Conservation (phyloP, 306 rosid species). For the Aeschynomene evenia region DNA sequence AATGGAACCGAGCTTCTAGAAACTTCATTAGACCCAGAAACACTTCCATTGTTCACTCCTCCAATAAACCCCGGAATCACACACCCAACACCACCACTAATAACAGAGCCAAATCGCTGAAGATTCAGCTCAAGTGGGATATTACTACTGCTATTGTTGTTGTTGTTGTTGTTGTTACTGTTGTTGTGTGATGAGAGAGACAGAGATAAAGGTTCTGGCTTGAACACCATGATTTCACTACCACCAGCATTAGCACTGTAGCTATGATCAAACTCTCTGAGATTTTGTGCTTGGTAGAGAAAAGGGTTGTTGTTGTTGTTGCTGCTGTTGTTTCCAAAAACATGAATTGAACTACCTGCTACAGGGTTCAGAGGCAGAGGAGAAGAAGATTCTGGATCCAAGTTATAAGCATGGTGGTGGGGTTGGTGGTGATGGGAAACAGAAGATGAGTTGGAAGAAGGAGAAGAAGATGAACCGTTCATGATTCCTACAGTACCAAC, state of each 20-base stretch:
- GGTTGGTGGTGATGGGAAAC: conserved; percentile 32
- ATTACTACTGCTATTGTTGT: background rate
- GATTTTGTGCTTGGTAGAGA: conserved; percentile 34
- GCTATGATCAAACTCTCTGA: conserved; percentile 41
- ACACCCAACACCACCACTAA: conserved; percentile 30
- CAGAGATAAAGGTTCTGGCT: conserved; percentile 73
- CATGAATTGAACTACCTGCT: conserved; percentile 41
- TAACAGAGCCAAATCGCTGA: conserved; percentile 47
- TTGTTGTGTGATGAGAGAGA: conserved; percentile 62
- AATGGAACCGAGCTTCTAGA: conserved; percentile 44
- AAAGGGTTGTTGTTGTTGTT: conserved; percentile 37
- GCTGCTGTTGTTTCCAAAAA: conserved; percentile 13
- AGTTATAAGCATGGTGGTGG: conserved; percentile 31
- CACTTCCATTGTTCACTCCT: conserved; percentile 28
- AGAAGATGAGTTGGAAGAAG: conserved; percentile 29
- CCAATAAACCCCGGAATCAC: conserved; percentile 37
- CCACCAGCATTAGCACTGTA: background rate
- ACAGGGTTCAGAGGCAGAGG: conserved; percentile 38
- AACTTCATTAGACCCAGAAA: conserved; percentile 29
- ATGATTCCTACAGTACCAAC: background rate
- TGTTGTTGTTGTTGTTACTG: background rate
- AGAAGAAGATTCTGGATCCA: conserved; percentile 49
- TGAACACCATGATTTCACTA: conserved; percentile 40
- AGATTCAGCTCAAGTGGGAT: conserved; percentile 49
- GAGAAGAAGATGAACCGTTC: conserved; percentile 39